These are phyloP conservation scores for Bipolaris victoriae DNA, from an alignment of 2,329 filamentous ascomycete species.

Conservation along the genomic window DNA sequence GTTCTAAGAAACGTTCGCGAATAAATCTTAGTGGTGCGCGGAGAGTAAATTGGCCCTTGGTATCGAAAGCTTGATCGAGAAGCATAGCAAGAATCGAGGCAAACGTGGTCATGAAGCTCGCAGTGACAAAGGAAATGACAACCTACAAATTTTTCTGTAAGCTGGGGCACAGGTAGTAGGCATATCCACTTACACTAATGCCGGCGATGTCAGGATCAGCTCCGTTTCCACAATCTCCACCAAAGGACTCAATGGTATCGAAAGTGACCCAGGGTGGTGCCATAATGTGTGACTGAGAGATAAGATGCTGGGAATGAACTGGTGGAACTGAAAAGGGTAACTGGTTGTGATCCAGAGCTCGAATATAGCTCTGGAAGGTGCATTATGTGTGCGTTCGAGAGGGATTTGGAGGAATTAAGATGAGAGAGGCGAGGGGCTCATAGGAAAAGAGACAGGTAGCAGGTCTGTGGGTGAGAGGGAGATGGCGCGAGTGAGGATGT, in stretches of 20 bases:
- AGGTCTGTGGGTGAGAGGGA: neutral
- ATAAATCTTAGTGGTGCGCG: slow-evolving; percentile 31
- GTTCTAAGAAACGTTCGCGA: slow-evolving; percentile 32
- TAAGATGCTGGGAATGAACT: neutral
- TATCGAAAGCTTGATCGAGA: slow-evolving; percentile 39
- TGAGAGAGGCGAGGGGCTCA: neutral
- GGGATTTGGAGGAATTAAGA: neutral
- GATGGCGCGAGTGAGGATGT: neutral
- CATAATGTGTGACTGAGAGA: slow-evolving; percentile 16
- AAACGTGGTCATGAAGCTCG: slow-evolving; percentile 38
- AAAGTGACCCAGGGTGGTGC: slow-evolving; percentile 39
- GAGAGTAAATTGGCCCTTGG: slow-evolving; percentile 32
- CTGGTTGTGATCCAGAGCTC: neutral
- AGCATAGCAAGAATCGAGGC: slow-evolving; percentile 42
- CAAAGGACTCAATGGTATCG: slow-evolving; percentile 28
- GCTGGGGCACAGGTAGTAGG: neutral
- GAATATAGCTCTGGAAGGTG: neutral
- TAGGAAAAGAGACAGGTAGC: neutral
- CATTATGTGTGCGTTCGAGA: neutral
- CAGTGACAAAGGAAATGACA: slow-evolving; percentile 39
- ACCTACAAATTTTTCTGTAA: slow-evolving; percentile 23
- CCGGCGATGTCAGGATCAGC: slow-evolving; percentile 42
- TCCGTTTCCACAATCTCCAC: slow-evolving; percentile 29
- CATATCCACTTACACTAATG: slow-evolving; percentile 26
- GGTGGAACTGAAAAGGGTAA: neutral